Evolutionary conservation across 176 grass and related monocot genomes (phyloP).

Genomic region (Aegilops sharonensis): DNA sequence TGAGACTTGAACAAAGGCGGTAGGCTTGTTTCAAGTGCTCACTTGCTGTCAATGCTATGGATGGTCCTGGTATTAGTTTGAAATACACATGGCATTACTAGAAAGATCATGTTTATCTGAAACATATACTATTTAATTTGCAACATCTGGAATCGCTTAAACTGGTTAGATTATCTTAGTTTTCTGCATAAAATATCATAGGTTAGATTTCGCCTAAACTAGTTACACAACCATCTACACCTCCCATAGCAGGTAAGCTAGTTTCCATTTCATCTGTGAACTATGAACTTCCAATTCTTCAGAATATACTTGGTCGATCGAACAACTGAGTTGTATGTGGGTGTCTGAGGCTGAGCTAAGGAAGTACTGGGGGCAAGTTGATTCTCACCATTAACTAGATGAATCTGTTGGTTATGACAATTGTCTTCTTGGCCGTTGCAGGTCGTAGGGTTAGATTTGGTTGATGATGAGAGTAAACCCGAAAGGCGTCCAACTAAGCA

Average conservation of each 20-base stretch:
- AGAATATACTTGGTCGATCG: background rate
- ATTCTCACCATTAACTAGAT: background rate
- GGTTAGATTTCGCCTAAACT: background rate
- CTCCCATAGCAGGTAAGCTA: background rate
- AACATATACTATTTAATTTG: background rate
- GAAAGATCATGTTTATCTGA: background rate
- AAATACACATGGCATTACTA: background rate
- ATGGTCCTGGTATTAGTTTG: slow-evolving; percentile 6
- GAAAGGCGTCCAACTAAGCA: slow-evolving; percentile 98
- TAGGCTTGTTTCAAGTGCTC: background rate
- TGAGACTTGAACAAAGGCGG: background rate
- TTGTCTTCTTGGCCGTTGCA: slow-evolving; percentile 25
- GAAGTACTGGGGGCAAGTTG: background rate
- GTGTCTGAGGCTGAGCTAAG: slow-evolving; percentile 10
- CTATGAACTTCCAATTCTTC: slow-evolving; percentile 1
- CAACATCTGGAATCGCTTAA: background rate
- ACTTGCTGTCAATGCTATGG: background rate
- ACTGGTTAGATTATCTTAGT: background rate
- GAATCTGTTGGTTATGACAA: slow-evolving; percentile 4
- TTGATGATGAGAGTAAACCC: slow-evolving; percentile 99
- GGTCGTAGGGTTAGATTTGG: slow-evolving; percentile 97
- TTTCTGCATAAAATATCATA: slow-evolving; percentile 8
- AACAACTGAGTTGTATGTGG: slow-evolving; percentile 12
- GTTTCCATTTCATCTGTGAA: background rate
- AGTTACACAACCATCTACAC: background rate